Conservation (phyloP, 2,329 filamentous ascomycete species). For the Emmonsiellopsis sp. region DNA sequence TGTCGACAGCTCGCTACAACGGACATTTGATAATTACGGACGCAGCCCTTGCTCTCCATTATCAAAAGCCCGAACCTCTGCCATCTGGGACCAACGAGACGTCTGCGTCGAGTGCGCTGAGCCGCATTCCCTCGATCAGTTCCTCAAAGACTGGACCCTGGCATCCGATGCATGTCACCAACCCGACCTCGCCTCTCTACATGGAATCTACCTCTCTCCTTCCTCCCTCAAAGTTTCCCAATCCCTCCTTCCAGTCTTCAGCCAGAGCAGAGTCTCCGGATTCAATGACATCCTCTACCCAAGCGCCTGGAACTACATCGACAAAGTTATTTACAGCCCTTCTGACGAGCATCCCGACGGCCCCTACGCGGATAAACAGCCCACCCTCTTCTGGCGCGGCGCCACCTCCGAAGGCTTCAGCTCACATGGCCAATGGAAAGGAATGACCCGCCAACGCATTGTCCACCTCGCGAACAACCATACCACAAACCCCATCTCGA, state of each 20-base stretch:
- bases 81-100: slow-evolving; percentile 54
- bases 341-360: slow-evolving; percentile 42
- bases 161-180: slow-evolving; percentile 65
- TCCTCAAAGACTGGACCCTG: slow-evolving; percentile 55
- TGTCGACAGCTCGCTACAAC: slow-evolving; percentile 29
- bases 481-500: slow-evolving; percentile 38
- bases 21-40: slow-evolving; percentile 32
- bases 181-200: slow-evolving; percentile 63
- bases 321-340: slow-evolving; percentile 45
- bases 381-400: slow-evolving; percentile 67
- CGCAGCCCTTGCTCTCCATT: slow-evolving; percentile 51
- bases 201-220: slow-evolving; percentile 62
- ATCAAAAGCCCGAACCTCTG: slow-evolving; percentile 49
- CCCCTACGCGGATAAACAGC: slow-evolving; percentile 52
- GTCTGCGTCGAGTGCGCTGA: slow-evolving; percentile 56
- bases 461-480: slow-evolving; percentile 55
- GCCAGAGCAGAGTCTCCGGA: slow-evolving; percentile 59
- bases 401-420: slow-evolving; percentile 48
- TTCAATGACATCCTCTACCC: slow-evolving; percentile 74
- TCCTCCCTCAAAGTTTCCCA: slow-evolving; percentile 53
- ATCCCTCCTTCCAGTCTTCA: slow-evolving; percentile 64
- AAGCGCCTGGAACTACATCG: slow-evolving; percentile 51
- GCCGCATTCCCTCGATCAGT: slow-evolving; percentile 58
- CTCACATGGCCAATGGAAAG: slow-evolving; percentile 50
- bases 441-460: slow-evolving; percentile 60